Evolutionary conservation across 192 early-diverging fungal species (phyloP).

Genomic region (Phlyctochytrium arcticum): DNA sequence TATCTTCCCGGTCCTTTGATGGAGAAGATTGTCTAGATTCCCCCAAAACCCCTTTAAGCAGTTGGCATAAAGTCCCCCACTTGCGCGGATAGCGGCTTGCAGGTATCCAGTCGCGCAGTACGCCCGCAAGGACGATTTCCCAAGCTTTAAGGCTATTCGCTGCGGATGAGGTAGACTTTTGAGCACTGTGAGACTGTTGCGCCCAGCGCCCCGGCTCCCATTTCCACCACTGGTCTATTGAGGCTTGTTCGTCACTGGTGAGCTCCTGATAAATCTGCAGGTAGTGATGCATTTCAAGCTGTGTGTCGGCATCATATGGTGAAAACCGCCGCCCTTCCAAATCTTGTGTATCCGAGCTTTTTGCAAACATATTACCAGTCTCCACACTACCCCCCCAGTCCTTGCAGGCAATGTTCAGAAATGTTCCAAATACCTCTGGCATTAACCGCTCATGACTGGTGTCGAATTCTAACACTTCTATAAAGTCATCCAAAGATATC

Average conservation of each 20-base stretch:
- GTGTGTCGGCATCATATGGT: not conserved
- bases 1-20: too few species aligned
- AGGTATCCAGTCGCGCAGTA: constrained; percentile 33
- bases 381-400: constrained; percentile 28
- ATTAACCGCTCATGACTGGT: constrained; percentile 21
- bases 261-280: constrained; percentile 11
- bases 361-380: not conserved
- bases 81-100: constrained; percentile 17
- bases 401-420: constrained; percentile 47
- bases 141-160: constrained; percentile 38
- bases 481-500: constrained; percentile 76
- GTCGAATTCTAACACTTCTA: constrained; percentile 54
- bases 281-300: constrained; percentile 14
- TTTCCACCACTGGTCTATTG: constrained; percentile 52
- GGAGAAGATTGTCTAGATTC: too few species aligned
- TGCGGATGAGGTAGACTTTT: not conserved
- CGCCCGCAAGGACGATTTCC: constrained; percentile 47
- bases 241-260: constrained; percentile 32
- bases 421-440: constrained; percentile 32
- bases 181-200: not conserved
- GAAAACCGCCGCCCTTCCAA: too few species aligned
- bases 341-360: not conserved
- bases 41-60: constrained; percentile 17
- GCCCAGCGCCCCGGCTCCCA: constrained; percentile 40
- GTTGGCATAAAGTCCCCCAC: constrained; percentile 21